phyloP scores from a whole-genome alignment of 768 basidiomycete species.

The Mycena galericulata region DNA sequence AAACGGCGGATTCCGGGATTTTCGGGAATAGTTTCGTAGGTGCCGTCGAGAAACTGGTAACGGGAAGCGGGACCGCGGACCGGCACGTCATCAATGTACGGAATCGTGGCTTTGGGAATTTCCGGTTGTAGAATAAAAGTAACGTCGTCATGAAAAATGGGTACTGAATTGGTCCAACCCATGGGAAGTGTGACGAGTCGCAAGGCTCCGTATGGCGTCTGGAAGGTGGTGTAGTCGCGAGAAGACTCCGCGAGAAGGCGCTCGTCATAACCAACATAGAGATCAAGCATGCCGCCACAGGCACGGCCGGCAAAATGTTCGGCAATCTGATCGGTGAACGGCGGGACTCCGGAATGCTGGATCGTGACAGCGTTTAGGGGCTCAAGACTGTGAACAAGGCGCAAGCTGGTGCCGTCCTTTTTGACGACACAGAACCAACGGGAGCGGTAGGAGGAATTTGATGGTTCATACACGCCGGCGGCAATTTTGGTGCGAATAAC shows the following conservation, averaged over 20 bases:
- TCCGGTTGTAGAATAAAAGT: slow-evolving; percentile 1
- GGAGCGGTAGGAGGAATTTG: slow-evolving; percentile 1
- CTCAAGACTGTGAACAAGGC: slow-evolving; percentile 35
- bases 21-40: slow-evolving; percentile 34
- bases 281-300: slow-evolving; percentile 27
- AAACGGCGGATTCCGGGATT: slow-evolving; percentile 46
- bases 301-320: slow-evolving; percentile 10
- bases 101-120: slow-evolving; percentile 17
- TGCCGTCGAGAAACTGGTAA: neutral
- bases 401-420: slow-evolving; percentile 31
- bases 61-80: slow-evolving; percentile 12
- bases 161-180: slow-evolving; percentile 42
- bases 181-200: slow-evolving; percentile 42
- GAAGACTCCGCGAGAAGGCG: slow-evolving; percentile 38
- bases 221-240: slow-evolving; percentile 47
- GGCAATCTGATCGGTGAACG: slow-evolving; percentile 22
- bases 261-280: slow-evolving; percentile 45
- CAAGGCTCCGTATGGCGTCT: slow-evolving; percentile 39
- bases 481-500: neutral
- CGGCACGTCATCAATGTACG: slow-evolving; percentile 30
- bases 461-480: slow-evolving; percentile 10
- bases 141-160: slow-evolving; percentile 13
- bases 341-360: slow-evolving; percentile 32
- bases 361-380: slow-evolving; percentile 34
- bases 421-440: slow-evolving; percentile 33